Evolutionary conservation across 495 filamentous ascomycete genomes (phyloP).

Genomic region (Elasticomyces elasticus): DNA sequence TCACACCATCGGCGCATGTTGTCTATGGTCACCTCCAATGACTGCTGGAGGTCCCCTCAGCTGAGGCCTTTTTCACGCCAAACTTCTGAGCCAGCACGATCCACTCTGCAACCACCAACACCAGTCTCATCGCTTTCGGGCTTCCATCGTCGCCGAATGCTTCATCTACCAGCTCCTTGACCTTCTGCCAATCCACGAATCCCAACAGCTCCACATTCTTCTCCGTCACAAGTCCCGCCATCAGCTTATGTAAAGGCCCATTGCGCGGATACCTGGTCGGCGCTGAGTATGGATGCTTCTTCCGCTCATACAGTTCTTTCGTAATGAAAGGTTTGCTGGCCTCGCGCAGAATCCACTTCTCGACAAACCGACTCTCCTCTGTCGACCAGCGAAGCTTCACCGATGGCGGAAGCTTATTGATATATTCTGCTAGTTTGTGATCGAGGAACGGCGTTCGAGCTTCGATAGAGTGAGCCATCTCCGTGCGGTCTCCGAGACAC

Average conservation of each 20-base stretch:
- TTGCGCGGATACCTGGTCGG: constrained; percentile 26
- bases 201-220: constrained; percentile 37
- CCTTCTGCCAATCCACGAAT: constrained; percentile 32
- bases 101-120: constrained; percentile 21
- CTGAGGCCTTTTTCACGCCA: constrained; percentile 15
- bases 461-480: constrained; percentile 44
- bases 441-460: constrained; percentile 43
- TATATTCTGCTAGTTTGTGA: constrained; percentile 41
- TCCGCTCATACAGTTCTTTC: constrained; percentile 38
- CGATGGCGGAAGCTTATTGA: constrained; percentile 38
- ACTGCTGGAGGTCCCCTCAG: background rate
- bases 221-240: constrained; percentile 30
- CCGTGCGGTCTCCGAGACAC: constrained; percentile 40
- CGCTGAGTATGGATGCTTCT: constrained; percentile 39
- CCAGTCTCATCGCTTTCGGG: constrained; percentile 18
- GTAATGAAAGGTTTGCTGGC: constrained; percentile 42
- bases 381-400: constrained; percentile 36
- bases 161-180: constrained; percentile 24
- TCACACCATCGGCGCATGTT: no score
- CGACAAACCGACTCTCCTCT: constrained; percentile 23
- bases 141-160: constrained; percentile 28
- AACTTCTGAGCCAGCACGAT: constrained; percentile 22
- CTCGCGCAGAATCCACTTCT: constrained; percentile 44
- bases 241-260: constrained; percentile 34
- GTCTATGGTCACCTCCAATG: background rate